A percentile compares a stretch with the other conserved stretches of the same genome.
Conservation (phyloP, 495 filamentous ascomycete species). For the Aspergillus taichungensis region DNA sequence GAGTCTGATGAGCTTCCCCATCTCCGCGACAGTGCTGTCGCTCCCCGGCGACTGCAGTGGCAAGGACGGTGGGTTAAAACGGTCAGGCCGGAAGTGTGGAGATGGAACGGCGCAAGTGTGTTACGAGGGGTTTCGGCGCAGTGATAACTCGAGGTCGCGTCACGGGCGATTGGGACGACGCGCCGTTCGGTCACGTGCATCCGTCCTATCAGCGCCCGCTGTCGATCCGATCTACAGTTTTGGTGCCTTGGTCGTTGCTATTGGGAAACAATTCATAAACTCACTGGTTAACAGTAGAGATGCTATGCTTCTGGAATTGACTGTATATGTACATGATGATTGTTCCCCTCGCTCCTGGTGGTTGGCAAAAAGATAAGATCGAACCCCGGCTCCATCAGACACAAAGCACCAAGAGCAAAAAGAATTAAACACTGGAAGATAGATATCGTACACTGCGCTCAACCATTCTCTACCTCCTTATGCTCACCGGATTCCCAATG, state of each 20-base stretch:
- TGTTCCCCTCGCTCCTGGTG: no score
- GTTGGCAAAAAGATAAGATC: background rate
- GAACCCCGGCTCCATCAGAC: background rate
- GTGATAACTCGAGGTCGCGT: slow-evolving; percentile 11
- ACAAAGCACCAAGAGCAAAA: background rate
- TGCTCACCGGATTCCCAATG: slow-evolving; percentile 23
- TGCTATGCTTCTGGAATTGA: no score
- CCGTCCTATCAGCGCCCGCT: no score
- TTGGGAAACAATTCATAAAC: no score
- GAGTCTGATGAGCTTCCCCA: slow-evolving; percentile 87
- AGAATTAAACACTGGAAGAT: slow-evolving; percentile 5
- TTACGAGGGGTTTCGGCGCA: slow-evolving; percentile 16
- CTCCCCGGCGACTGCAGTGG: slow-evolving; percentile 23
- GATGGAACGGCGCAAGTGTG: background rate
- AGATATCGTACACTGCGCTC: background rate
- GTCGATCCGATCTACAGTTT: no score
- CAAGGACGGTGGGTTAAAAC: slow-evolving; percentile 10
- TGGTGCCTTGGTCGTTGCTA: no score
- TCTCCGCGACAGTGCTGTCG: slow-evolving; percentile 31
- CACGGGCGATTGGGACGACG: slow-evolving; percentile 10
- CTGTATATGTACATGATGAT: slow-evolving; percentile 4
- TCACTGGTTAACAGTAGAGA: no score
- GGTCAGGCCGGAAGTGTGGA: background rate
- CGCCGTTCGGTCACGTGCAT: slow-evolving; percentile 13
- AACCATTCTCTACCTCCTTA: slow-evolving; percentile 3